phyloP scores from a whole-genome alignment of 176 grass and related monocot genomes.

The Phoenix roebelenii region DNA sequence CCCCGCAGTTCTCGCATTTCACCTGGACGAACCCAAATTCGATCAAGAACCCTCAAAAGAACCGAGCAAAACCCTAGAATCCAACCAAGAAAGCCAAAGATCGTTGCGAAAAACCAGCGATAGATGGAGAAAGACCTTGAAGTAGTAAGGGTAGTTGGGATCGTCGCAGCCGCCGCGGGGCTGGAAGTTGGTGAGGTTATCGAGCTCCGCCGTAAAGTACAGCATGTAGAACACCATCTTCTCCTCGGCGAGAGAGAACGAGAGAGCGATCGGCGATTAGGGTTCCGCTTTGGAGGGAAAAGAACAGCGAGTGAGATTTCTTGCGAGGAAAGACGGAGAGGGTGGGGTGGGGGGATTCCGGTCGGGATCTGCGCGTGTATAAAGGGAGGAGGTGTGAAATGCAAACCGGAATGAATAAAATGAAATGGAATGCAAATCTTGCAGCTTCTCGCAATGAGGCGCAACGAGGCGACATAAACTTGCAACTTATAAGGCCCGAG shows the following conservation, averaged over 20 bases:
- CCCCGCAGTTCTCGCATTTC: conserved; percentile 75
- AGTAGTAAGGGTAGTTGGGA: conserved; percentile 66
- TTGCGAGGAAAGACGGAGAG: too few species aligned
- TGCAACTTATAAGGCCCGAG: too few species aligned
- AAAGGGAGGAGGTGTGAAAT: too few species aligned
- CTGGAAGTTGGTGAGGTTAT: conserved; percentile 69
- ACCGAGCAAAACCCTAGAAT: neutral
- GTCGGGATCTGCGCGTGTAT: too few species aligned
- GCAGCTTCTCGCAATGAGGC: too few species aligned
- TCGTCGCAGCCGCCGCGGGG: conserved; percentile 56
- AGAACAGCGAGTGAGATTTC: too few species aligned
- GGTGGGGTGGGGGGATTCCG: too few species aligned
- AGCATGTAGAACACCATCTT: conserved; percentile 28
- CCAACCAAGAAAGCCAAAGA: neutral
- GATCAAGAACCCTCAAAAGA: neutral
- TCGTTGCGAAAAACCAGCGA: neutral
- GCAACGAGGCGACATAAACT: too few species aligned
- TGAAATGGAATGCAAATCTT: too few species aligned
- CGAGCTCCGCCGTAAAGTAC: conserved; percentile 62
- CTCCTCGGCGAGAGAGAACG: neutral
- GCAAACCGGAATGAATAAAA: too few species aligned
- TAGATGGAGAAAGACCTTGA: conserved; percentile 38
- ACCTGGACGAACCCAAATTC: conserved; percentile 29
- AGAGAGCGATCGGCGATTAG: neutral
- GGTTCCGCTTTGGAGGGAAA: too few species aligned